Base-by-base conservation (phyloP, 2,329 filamentous ascomycete genomes). In the Colletotrichum filicis region DNA sequence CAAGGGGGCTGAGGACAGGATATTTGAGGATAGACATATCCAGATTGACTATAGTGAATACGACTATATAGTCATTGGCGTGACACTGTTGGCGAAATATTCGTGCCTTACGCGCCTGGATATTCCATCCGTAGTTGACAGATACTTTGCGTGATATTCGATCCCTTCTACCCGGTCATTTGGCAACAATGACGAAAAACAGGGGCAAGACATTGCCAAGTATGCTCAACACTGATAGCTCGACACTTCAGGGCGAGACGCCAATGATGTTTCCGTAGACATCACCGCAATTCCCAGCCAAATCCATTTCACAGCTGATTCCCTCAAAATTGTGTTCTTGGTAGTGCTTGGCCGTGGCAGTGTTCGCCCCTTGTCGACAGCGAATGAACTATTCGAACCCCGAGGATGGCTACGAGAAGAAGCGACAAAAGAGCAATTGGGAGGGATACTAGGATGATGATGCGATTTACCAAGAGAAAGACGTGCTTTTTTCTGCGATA, bases 401-500 rank as follows among this genome's bases (percentile, higher is more conserved):
- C 11, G n/a, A 5, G 2, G 26, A 12, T 12, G 2, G 35, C 5
- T 32, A 19, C 5, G 42, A 42, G 14, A 22, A 5, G 1, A 4
- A 11, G 32, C 8, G 16, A 28, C 7, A 12, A 37, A 2, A 8
- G 12, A 35, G 8, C 53, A 32, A n/a, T 11, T 9, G 35, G 46
- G 35, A 28, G 46, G 11, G 12, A 49, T 1, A 7, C 30, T 6
- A 8, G 42, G 32, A 64, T 22, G 46, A 64, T 73, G 70, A 60
- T 73, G 70, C 55, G 42, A 73, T 69, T 4, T 59, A 69, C 66
- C 59, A 69, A 69, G 59, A 32, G 32, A 72, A 73, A 73, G 66
- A 52, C 70, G 70, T 69, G 66, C 68, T 73, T 16, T 16, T 14
- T 1, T 19, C 5, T 42, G 30, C 19, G 22, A n/a, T 22, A 14